Evolutionary conservation across 306 rosid genomes (phyloP).

Genomic region (Sesbania bispinosa): DNA sequence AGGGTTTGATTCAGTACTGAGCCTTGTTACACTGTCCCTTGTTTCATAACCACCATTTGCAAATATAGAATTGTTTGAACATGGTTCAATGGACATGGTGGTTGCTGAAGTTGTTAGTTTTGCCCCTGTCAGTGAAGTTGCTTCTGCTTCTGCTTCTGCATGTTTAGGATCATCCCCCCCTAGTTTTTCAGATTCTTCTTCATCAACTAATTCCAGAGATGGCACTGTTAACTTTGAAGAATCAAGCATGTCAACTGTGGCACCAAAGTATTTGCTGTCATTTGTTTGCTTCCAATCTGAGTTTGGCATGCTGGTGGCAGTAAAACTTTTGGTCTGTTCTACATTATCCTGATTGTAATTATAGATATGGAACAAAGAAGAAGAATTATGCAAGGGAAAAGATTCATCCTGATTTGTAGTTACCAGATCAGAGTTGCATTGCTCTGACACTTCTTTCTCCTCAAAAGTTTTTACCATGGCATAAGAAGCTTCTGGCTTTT

Average conservation of each 20-base stretch:
- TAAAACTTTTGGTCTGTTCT: no score
- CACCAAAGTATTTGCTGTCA: no score
- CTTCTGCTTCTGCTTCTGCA: no score
- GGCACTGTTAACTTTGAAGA: no score
- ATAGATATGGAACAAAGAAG: no score
- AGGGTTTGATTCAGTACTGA: conserved; percentile 65
- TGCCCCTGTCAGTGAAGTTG: conserved; percentile 16
- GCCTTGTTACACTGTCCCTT: conserved; percentile 51
- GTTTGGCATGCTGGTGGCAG: no score
- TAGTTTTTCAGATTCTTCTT: no score
- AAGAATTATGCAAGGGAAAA: conserved; percentile 17
- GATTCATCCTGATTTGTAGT: conserved; percentile 26
- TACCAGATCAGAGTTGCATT: conserved; percentile 11
- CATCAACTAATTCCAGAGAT: no score
- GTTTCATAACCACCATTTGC: conserved; percentile 39
- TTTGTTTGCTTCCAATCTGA: no score
- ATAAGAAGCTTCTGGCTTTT: conserved; percentile 23
- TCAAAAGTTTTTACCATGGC: conserved; percentile 3
- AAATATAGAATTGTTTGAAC: conserved; percentile 16
- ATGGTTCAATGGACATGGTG: conserved; percentile 22
- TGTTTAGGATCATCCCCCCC: no score
- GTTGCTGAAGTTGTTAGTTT: conserved; percentile 30
- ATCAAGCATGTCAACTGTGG: no score
- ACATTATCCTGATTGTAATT: no score
- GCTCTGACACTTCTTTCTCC: conserved; percentile 26